Conservation (phyloP, 2,329 filamentous ascomycete species). For the Hortaea werneckii region DNA sequence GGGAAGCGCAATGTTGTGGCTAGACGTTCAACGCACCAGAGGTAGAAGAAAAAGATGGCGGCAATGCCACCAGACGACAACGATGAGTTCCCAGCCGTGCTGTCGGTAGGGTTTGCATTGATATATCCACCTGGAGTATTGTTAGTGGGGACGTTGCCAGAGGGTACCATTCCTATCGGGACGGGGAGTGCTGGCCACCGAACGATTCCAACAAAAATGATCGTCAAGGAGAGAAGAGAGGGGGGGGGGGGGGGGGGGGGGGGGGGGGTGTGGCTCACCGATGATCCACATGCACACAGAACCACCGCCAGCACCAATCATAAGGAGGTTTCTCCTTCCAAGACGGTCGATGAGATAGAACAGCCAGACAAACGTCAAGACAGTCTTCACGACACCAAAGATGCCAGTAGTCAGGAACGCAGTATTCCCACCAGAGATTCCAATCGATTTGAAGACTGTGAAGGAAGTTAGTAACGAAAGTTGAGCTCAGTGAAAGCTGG, state of each 20-base stretch:
- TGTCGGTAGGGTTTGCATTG: slow-evolving; percentile 1
- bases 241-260: not conserved
- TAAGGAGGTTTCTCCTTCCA: slow-evolving; percentile 52
- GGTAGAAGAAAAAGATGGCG: slow-evolving; percentile 62
- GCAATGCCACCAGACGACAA: slow-evolving; percentile 44
- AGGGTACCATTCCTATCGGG: no score
- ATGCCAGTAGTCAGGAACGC: slow-evolving; percentile 61
- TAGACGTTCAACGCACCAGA: no score
- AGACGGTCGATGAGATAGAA: slow-evolving; percentile 57
- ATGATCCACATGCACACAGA: slow-evolving; percentile 56
- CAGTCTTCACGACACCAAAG: slow-evolving; percentile 67
- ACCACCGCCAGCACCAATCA: slow-evolving; percentile 55
- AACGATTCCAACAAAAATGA: no score
- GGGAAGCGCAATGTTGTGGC: no score
- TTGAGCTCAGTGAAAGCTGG: not conserved
- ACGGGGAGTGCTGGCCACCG: no score
- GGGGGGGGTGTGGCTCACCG: not conserved
- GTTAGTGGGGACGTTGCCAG: slow-evolving; percentile 12
- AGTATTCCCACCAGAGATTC: slow-evolving; percentile 49
- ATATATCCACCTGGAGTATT: slow-evolving; percentile 28
- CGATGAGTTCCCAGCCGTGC: slow-evolving; percentile 9
- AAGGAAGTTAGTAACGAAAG: not conserved
- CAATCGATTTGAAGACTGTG: slow-evolving; percentile 54
- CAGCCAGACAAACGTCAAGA: slow-evolving; percentile 58
- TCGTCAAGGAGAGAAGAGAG: not conserved